Percentiles rank a stretch among this genome's conserved stretches.
Evolutionary conservation across 2,329 filamentous ascomycete species (phyloP).

Genomic region (Bretziella fagacearum): DNA sequence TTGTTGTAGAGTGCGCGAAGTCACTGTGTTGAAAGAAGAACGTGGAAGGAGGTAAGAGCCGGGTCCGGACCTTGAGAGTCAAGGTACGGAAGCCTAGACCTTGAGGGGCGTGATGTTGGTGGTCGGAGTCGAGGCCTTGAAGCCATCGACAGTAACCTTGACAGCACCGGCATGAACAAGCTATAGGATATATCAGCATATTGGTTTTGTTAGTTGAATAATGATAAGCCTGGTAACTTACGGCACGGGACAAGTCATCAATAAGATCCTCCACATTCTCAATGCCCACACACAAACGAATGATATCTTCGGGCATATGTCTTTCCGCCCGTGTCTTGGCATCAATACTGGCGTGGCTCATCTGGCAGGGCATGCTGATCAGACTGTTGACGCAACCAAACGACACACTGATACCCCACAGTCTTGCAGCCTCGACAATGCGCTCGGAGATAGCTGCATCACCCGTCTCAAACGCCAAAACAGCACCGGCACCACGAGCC

Average conservation of each 20-base stretch:
- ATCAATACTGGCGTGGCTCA: conserved; percentile 98
- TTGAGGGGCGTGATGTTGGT: conserved; percentile 10
- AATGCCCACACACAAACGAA: conserved; percentile 87
- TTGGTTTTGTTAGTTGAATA: not conserved
- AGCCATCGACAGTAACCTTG: conserved; percentile 54
- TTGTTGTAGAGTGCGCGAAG: not conserved
- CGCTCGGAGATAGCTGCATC: conserved; percentile 68
- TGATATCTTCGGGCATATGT: conserved; percentile 92
- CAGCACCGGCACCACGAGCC: conserved; percentile 83
- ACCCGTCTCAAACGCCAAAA: conserved; percentile 91
- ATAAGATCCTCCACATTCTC: conserved; percentile 85
- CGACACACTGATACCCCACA: conserved; percentile 92
- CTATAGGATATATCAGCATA: conserved; percentile 27
- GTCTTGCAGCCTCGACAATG: conserved; percentile 79
- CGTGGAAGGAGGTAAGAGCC: not conserved
- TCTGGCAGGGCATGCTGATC: conserved; percentile 98
- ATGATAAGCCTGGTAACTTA: conserved; percentile 46
- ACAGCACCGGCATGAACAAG: conserved; percentile 91
- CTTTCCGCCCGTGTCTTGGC: conserved; percentile 79
- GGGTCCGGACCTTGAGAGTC: not conserved
- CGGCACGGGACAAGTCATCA: conserved; percentile 78
- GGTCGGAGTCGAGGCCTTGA: conserved; percentile 12
- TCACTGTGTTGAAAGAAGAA: not conserved
- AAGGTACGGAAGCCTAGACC: not conserved
- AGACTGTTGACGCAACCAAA: conserved; percentile 97